Evolutionary conservation across 2,329 filamentous ascomycete species (phyloP).

Genomic region (Lasiodiplodia citricola): DNA sequence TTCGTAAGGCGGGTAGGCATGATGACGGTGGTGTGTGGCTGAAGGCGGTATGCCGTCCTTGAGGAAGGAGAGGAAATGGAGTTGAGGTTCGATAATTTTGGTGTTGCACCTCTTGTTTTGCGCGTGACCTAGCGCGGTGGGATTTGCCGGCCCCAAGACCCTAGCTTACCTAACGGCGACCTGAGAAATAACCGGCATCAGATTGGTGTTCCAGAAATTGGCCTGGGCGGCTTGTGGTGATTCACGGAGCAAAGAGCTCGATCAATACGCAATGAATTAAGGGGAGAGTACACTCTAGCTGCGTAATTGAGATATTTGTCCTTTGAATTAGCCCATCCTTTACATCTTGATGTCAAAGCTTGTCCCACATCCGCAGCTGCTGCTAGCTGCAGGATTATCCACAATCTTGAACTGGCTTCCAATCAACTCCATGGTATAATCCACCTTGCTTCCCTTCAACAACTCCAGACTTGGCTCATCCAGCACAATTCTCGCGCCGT

Average conservation of each 20-base stretch:
- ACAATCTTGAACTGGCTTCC: conserved; percentile 95
- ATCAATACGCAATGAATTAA: neutral
- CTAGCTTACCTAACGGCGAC: neutral
- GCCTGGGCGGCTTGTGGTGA: neutral
- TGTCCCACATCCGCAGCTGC: conserved; percentile 95
- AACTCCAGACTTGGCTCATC: conserved; percentile 87
- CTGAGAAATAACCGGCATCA: neutral
- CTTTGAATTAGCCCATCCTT: neutral
- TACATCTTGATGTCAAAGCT: conserved; percentile 86
- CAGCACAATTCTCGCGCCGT: conserved; percentile 79
- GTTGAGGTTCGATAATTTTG: neutral
- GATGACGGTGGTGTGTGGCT: conserved; percentile 26
- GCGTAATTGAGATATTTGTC: neutral
- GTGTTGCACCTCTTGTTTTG: conserved; percentile 1
- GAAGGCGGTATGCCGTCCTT: conserved; percentile 24
- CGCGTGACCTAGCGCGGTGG: neutral
- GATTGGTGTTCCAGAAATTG: neutral
- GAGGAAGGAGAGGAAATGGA: neutral
- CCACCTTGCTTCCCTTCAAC: conserved; percentile 90
- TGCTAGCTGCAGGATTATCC: conserved; percentile 88
- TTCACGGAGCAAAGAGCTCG: neutral
- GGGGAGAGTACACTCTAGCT: too few relatives aligned
- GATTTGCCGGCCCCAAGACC: neutral
- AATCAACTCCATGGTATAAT: conserved; percentile 96
- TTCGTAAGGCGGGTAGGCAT: too few relatives aligned